Percentiles rank a stretch among this genome's conserved stretches.
Evolutionary conservation across 441 rosid genomes (phyloP).

Genomic region (Isatis lusitanica): DNA sequence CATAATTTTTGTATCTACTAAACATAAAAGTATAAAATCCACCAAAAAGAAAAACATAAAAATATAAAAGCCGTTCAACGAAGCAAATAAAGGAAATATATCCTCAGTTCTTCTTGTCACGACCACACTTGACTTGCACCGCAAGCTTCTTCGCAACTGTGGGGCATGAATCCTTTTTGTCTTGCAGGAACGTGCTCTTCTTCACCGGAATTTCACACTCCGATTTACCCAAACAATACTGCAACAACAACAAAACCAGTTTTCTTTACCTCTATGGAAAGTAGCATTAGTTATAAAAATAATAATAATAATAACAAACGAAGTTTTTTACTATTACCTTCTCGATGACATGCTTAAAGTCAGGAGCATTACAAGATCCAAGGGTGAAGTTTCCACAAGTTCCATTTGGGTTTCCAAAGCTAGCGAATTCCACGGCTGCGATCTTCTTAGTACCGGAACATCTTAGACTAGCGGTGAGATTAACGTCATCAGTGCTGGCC

Average conservation of each 20-base stretch:
- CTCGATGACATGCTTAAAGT: conserved; percentile 39
- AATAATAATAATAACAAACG: too few species aligned
- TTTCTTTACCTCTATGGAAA: neutral
- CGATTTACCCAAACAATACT: conserved; percentile 65
- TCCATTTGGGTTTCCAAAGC: conserved; percentile 44
- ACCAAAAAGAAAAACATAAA: neutral
- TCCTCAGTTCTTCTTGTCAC: conserved; percentile 25
- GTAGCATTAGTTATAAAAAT: neutral
- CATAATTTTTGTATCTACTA: conserved; percentile 1
- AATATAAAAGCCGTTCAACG: neutral
- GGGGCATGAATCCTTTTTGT: conserved; percentile 50
- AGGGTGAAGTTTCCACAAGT: conserved; percentile 37
- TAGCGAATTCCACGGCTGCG: conserved; percentile 40
- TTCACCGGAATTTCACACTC: conserved; percentile 57
- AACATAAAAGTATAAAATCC: neutral
- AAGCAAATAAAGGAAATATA: neutral
- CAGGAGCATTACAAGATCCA: conserved; percentile 43
- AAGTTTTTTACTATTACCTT: conserved; percentile 23
- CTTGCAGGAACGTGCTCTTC: conserved; percentile 30
- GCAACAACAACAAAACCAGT: neutral
- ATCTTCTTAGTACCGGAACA: conserved; percentile 37
- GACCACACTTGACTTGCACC: conserved; percentile 64
- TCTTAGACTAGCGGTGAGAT: conserved; percentile 31
- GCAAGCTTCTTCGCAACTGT: conserved; percentile 53
- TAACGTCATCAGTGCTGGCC: conserved; percentile 17